Percentiles rank a stretch among this genome's conserved stretches.
These are phyloP conservation scores for Fusarium mangiferae DNA, from an alignment of 2,329 filamentous ascomycete genomes.

Conservation along the genomic window DNA sequence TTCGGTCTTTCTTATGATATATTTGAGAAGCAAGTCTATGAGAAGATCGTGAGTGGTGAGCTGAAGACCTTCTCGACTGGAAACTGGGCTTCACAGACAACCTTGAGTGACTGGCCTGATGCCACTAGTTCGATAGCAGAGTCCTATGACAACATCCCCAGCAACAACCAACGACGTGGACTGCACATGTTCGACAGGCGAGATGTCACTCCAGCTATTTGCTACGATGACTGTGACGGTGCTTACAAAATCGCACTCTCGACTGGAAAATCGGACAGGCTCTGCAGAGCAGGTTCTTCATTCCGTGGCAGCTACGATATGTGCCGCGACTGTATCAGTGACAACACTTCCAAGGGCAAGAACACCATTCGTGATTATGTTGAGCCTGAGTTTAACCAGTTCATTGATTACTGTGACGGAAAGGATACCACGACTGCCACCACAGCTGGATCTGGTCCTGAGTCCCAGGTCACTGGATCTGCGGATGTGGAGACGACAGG, in stretches of 20 bases:
- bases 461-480: conserved; percentile 40
- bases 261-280: conserved; percentile 57
- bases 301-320: conserved; percentile 52
- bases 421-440: conserved; percentile 30
- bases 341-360: conserved; percentile 41
- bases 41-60: conserved; percentile 50
- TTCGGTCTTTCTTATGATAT: conserved; percentile 74
- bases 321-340: conserved; percentile 58
- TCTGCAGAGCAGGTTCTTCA: conserved; percentile 57
- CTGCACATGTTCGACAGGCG: conserved; percentile 52
- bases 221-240: conserved; percentile 64
- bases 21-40: conserved; percentile 59
- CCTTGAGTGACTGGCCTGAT: conserved; percentile 51
- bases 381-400: conserved; percentile 55
- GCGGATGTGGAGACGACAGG: conserved; percentile 39
- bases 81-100: conserved; percentile 64
- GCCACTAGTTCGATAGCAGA: conserved; percentile 29
- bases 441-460: conserved; percentile 18
- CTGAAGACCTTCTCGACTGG: conserved; percentile 62
- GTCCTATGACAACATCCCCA: conserved; percentile 4
- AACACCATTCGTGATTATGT: conserved; percentile 50
- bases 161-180: conserved; percentile 30
- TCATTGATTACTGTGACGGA: conserved; percentile 56
- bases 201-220: conserved; percentile 57
- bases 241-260: conserved; percentile 57